These are phyloP conservation scores for Penicillium sp. DNA, from an alignment of 2,329 filamentous ascomycete genomes.

Conservation along the genomic window DNA sequence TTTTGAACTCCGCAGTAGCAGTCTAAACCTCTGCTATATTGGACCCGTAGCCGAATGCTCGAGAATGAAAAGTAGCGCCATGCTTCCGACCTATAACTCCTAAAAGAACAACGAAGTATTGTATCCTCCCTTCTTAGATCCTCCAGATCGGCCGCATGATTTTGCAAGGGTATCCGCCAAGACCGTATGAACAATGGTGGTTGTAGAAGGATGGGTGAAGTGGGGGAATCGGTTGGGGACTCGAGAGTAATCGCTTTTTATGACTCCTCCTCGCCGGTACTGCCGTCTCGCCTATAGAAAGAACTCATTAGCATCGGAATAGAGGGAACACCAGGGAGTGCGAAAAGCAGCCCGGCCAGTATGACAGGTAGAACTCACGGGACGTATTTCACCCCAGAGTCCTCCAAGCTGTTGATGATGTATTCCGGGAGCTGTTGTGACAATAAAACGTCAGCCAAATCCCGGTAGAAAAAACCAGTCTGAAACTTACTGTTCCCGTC, in stretches of 20 bases:
- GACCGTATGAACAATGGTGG: neutral
- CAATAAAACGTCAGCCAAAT: neutral
- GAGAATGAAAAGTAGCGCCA: conserved; percentile 17
- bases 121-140: neutral
- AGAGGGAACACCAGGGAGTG: neutral
- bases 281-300: conserved; percentile 44
- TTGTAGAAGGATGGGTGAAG: neutral
- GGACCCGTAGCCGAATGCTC: conserved; percentile 13
- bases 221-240: neutral
- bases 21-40: conserved; percentile 8
- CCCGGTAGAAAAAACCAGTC: neutral
- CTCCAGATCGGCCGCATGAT: neutral
- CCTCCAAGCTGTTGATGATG: conserved; percentile 55
- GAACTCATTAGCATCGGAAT: conserved; percentile 7
- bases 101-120: conserved; percentile 8
- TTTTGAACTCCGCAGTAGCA: conserved; percentile 2
- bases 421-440: conserved; percentile 54
- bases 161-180: conserved; percentile 10
- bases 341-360: neutral
- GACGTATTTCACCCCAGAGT: conserved; percentile 60
- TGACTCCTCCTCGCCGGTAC: conserved; percentile 45
- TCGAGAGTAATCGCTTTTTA: conserved; percentile 22
- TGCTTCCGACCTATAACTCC: conserved; percentile 25
- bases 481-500: conserved; percentile 63
- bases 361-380: conserved; percentile 44